Conservation (phyloP, 495 filamentous ascomycete genomes). For the Talaromyces stipitatus region DNA sequence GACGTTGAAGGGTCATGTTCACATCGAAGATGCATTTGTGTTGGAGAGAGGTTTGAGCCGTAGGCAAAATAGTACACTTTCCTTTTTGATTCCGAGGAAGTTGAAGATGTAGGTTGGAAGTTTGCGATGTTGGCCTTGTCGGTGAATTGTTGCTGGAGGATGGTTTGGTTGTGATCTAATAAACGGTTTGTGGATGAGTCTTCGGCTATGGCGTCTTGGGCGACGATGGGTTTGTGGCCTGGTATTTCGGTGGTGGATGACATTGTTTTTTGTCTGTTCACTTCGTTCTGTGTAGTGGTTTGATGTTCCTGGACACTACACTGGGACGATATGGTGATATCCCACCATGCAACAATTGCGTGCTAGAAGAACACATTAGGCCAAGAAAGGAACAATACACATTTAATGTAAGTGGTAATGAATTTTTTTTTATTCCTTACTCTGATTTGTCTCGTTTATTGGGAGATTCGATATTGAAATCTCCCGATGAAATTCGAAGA, state of each 20-base stretch:
- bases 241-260: not conserved
- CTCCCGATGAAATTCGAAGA: too few species aligned
- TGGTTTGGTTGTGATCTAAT: slow-evolving; percentile 3
- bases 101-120: not conserved
- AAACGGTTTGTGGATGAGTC: slow-evolving; percentile 5
- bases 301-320: too few species aligned
- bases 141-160: not conserved
- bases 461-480: too few species aligned
- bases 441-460: too few species aligned
- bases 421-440: too few species aligned
- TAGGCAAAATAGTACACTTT: slow-evolving; percentile 58
- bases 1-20: slow-evolving; percentile 40
- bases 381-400: too few species aligned
- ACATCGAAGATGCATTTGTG: slow-evolving; percentile 61
- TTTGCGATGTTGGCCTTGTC: not conserved
- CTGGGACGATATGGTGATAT: too few species aligned
- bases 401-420: too few species aligned
- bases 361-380: too few species aligned
- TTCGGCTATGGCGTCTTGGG: slow-evolving; percentile 4
- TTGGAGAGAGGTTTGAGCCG: slow-evolving; percentile 61
- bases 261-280: not conserved
- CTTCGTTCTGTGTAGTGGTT: too few species aligned
- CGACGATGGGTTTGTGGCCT: not conserved
- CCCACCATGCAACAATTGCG: too few species aligned
- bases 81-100: not conserved